A percentile compares a stretch with the other conserved stretches of the same genome.
phyloP scores from a whole-genome alignment of 2,329 filamentous ascomycete genomes.

The Paecilomyces sp. region DNA sequence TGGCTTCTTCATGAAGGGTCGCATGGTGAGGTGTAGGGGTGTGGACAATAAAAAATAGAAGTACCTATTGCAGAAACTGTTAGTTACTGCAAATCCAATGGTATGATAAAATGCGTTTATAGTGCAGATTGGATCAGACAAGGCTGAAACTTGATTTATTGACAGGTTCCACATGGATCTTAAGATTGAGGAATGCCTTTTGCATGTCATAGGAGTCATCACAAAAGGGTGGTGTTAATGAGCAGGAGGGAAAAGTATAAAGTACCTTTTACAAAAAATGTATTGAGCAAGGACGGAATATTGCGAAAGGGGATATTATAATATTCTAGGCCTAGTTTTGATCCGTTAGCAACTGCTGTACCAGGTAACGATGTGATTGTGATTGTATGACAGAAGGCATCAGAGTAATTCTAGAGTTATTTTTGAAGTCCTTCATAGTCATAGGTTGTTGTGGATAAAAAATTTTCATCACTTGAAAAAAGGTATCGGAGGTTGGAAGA shows the following conservation, averaged over 20 bases:
- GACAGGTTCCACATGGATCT: constrained; percentile 59
- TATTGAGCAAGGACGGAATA: background rate
- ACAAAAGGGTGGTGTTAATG: constrained; percentile 30
- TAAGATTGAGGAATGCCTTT: constrained; percentile 64
- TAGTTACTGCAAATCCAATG: constrained; percentile 16
- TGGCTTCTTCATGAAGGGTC: constrained; percentile 50
- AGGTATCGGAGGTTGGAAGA: background rate
- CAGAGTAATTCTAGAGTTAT: constrained; percentile 52
- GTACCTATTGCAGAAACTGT: constrained; percentile 24
- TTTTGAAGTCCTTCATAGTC: constrained; percentile 45
- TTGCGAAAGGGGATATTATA: background rate
- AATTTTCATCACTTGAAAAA: constrained; percentile 34
- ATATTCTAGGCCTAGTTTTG: background rate
- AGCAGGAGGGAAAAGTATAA: constrained; percentile 6
- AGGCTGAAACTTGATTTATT: constrained; percentile 59
- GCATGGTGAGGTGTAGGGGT: constrained; percentile 10
- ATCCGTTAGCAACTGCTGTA: constrained; percentile 2
- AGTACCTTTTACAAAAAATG: constrained; percentile 37
- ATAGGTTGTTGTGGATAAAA: constrained; percentile 51
- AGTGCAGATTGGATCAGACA: constrained; percentile 46
- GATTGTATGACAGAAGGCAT: constrained; percentile 17
- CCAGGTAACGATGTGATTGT: background rate
- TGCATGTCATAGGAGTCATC: constrained; percentile 57
- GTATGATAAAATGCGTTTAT: constrained; percentile 2
- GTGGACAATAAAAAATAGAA: constrained; percentile 9